Percentiles rank a stretch among this genome's conserved stretches.
These are phyloP conservation scores for Calocybe indica DNA, from an alignment of 768 basidiomycete species.

Conservation along the genomic window DNA sequence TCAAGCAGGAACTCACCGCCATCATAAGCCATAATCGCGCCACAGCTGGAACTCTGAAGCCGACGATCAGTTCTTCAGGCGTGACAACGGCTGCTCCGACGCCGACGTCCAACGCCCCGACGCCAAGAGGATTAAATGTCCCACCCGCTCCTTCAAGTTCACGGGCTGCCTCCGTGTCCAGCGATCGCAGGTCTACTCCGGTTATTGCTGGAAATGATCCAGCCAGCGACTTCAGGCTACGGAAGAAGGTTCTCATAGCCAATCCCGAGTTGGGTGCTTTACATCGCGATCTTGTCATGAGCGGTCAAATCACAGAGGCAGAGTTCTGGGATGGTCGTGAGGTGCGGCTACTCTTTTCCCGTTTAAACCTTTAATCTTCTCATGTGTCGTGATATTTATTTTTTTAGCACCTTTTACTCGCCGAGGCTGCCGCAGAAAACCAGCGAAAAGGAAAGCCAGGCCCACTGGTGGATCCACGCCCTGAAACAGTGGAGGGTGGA, in stretches of 20 bases:
- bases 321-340: slow-evolving; percentile 99
- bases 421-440: slow-evolving; percentile 66
- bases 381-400: slow-evolving; percentile 10
- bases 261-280: slow-evolving; percentile 74
- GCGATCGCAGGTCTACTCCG: slow-evolving; percentile 45
- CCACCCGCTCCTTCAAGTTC: slow-evolving; percentile 46
- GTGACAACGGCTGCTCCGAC: slow-evolving; percentile 8
- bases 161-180: slow-evolving; percentile 57
- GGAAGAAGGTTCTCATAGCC: slow-evolving; percentile 74
- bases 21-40: slow-evolving; percentile 73
- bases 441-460: slow-evolving; percentile 81
- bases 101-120: slow-evolving; percentile 21
- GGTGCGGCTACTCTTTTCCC: slow-evolving; percentile 36
- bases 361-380: neutral
- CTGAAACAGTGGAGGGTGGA: slow-evolving; percentile 76
- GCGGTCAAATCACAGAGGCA: slow-evolving; percentile 78
- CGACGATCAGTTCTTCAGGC: slow-evolving; percentile 19
- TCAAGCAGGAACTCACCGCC: slow-evolving; percentile 73
- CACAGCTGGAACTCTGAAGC: slow-evolving; percentile 22
- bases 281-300: slow-evolving; percentile 85
- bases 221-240: slow-evolving; percentile 61
- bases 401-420: slow-evolving; percentile 65
- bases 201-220: slow-evolving; percentile 54
- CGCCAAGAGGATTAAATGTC: slow-evolving; percentile 23
- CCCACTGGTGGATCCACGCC: slow-evolving; percentile 83